These are phyloP conservation scores for Viola pubescens DNA, from an alignment of 441 rosid genomes.

Conservation along the genomic window DNA sequence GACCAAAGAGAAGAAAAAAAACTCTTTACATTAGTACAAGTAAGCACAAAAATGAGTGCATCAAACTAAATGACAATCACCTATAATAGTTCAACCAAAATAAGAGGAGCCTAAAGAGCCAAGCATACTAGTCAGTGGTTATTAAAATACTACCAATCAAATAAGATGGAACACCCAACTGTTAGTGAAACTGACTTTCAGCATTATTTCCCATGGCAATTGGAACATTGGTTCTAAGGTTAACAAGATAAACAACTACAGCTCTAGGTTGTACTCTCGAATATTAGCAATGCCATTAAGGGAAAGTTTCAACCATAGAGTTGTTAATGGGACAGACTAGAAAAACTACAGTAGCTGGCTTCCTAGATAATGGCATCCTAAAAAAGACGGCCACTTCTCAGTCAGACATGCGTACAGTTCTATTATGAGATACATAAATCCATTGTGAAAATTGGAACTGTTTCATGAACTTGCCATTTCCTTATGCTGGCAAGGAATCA, in stretches of 20 bases:
- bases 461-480: neutral
- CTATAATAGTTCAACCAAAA: too few relatives aligned
- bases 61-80: neutral
- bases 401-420: too few relatives aligned
- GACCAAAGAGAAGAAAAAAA: conserved; percentile 7
- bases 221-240: too few relatives aligned
- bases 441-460: neutral
- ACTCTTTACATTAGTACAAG: neutral
- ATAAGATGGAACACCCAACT: too few relatives aligned
- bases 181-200: too few relatives aligned
- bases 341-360: conserved; percentile 9
- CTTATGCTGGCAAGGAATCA: neutral
- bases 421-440: too few relatives aligned
- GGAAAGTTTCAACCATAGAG: neutral
- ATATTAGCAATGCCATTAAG: neutral
- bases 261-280: too few relatives aligned
- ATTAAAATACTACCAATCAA: too few relatives aligned
- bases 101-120: too few relatives aligned
- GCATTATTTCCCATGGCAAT: too few relatives aligned
- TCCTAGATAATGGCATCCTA: conserved; percentile 4
- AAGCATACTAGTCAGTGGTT: too few relatives aligned
- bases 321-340: neutral
- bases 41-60: neutral
- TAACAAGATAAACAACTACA: too few relatives aligned
- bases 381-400: neutral